phyloP scores from a whole-genome alignment of 441 rosid species.

The Aleurites moluccanus region DNA sequence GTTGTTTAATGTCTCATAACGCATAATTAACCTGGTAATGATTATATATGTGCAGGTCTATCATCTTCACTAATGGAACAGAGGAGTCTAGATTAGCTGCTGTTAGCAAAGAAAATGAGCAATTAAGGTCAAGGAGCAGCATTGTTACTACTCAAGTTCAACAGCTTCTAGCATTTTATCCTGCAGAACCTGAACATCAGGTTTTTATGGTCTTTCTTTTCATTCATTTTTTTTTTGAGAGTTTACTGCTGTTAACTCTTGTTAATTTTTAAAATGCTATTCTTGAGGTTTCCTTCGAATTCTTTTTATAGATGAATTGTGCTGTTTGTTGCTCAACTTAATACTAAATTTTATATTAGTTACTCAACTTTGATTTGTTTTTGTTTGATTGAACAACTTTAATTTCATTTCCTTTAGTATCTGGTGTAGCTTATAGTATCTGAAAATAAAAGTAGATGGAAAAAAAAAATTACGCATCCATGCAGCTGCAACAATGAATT shows the following conservation, averaged over 20 bases:
- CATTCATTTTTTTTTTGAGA: not conserved
- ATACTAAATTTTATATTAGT: not conserved
- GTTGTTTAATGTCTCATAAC: not conserved
- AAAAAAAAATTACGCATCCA: not conserved
- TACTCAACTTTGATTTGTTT: not conserved
- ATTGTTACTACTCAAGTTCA: conserved; percentile 81
- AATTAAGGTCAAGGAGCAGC: conserved; percentile 59
- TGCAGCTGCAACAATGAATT: not conserved
- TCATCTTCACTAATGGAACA: conserved; percentile 76
- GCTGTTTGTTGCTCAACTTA: not conserved
- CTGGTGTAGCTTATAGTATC: not conserved
- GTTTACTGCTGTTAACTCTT: not conserved
- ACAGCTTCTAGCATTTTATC: conserved; percentile 60
- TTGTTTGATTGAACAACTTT: not conserved
- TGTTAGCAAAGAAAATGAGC: conserved; percentile 81
- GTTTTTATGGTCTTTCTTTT: conserved; percentile 28
- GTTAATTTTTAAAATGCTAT: not conserved
- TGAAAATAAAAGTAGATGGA: not conserved
- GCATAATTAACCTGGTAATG: not conserved
- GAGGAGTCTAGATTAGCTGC: conserved; percentile 77
- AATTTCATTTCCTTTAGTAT: not conserved
- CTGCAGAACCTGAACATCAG: conserved; percentile 95
- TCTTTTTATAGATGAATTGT: not conserved
- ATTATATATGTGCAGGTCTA: conserved; percentile 45
- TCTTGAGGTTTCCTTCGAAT: not conserved